These are phyloP conservation scores for Rosa rugosa DNA, from an alignment of 306 rosid species.

Conservation along the genomic window DNA sequence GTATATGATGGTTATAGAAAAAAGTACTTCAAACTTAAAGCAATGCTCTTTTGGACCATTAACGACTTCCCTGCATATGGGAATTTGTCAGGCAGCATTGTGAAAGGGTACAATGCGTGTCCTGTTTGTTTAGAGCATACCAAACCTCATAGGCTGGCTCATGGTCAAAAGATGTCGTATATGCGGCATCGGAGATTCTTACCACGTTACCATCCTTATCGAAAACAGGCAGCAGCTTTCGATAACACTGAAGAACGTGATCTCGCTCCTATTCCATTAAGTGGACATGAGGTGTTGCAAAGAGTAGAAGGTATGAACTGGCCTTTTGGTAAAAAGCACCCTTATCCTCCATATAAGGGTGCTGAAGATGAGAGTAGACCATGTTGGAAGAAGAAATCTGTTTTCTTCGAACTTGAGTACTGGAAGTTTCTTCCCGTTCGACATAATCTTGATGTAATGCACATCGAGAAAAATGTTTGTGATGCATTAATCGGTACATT, in stretches of 20 bases:
- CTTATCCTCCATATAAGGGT: too few species aligned
- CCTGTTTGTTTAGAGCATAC: background rate
- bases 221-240: background rate
- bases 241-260: background rate
- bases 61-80: conserved; percentile 11
- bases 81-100: background rate
- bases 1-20: background rate
- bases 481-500: background rate
- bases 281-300: background rate
- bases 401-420: conserved; percentile 9
- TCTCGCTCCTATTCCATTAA: background rate
- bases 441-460: background rate
- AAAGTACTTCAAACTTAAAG: background rate
- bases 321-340: too few species aligned
- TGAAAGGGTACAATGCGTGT: background rate
- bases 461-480: conserved; percentile 1
- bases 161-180: too few species aligned
- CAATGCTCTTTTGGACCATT: background rate
- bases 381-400: conserved; percentile 13
- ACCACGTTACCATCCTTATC: background rate
- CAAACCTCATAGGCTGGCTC: too few species aligned
- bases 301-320: background rate
- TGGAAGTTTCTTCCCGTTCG: background rate
- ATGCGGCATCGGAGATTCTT: background rate
- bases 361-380: background rate